A percentile compares a stretch with the other conserved stretches of the same genome.
Evolutionary conservation across 345 rosid genomes (phyloP).

Genomic region (Moricandia arvensis): DNA sequence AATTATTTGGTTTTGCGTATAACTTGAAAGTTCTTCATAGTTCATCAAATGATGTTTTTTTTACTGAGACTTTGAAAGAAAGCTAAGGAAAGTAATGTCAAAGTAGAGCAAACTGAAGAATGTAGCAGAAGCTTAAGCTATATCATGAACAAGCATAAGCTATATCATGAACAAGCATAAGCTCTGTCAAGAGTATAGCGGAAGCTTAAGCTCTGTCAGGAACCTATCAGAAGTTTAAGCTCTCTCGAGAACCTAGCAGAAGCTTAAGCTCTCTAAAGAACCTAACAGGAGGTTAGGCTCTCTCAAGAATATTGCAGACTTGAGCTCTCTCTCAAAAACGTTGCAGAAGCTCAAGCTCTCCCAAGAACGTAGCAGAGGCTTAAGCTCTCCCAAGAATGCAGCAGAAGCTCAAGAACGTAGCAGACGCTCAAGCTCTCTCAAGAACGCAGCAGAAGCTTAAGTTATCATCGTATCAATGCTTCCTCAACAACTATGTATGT

Average conservation of each 20-base stretch:
- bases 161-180: too few relatives aligned
- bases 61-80: background rate
- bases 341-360: too few relatives aligned
- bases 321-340: too few relatives aligned
- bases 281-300: too few relatives aligned
- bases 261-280: too few relatives aligned
- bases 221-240: too few relatives aligned
- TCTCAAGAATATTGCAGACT: background rate
- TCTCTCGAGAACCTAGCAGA: too few relatives aligned
- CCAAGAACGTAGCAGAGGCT: slow-evolving; percentile 42
- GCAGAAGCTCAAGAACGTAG: slow-evolving; percentile 41
- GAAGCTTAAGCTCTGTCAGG: too few relatives aligned
- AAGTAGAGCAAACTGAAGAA: slow-evolving; percentile 37
- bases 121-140: too few relatives aligned
- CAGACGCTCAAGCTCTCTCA: too few relatives aligned
- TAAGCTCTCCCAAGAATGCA: background rate
- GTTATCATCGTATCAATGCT: background rate
- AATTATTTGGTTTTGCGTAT: slow-evolving; percentile 30
- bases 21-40: background rate
- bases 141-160: too few relatives aligned
- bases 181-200: too few relatives aligned
- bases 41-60: background rate
- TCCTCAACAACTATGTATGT: background rate
- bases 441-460: slow-evolving; percentile 44
- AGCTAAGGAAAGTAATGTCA: slow-evolving; percentile 39